Base-by-base conservation (phyloP, 768 basidiomycete genomes). In the Termitomyces sp. region DNA sequence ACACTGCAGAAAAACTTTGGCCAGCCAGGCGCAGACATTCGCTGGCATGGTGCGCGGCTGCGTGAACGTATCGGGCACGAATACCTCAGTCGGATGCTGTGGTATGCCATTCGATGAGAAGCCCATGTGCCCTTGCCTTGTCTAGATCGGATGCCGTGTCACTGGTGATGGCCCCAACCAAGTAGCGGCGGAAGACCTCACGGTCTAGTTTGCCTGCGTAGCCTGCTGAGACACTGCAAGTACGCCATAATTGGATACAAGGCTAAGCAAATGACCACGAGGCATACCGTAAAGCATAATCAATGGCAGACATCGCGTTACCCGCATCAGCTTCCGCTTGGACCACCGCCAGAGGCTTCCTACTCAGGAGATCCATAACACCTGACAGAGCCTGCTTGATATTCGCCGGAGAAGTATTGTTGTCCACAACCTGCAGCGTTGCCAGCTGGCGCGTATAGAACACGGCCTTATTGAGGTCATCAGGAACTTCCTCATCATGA, bases 1-100 rank as follows among this genome's bases (percentile, higher is more conserved):
- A 57, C 4, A 68, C 64, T 1, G 55, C 57, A 2, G 63, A 62
- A 42, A 54, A 62, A 19, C 40, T 51, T 23, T 55, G n/a, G 7
- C 59, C 56, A 12, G 35, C 35, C 19, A 68, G 56, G 14, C 54
- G 41, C 23, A 61, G 49, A 2, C 64, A 56, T 46, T 63, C 50
- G 25, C 62, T 61, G 2, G 65, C 67, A 27, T 65, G 65, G 30
- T 64, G 53, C 0, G 63, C 59, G 30, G 63, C 63, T n/a, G 61
- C 59, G 30, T 59, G 54, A 23, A 64, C 11, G 27, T 64, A 64
- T 17, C 61, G 61, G 19, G 16, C 39, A 14, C 43, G 49, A n/a
- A 55, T 12, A 11, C 3, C n/a, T 10, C 14, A 14, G 1, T 35
- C 12, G 17, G 48, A 46, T 25, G 43, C 46, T 2, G 17, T 6